A percentile compares a stretch with the other conserved stretches of the same genome.
Conservation (phyloP, 768 basidiomycete species). For the Leccinum rimulosum region DNA sequence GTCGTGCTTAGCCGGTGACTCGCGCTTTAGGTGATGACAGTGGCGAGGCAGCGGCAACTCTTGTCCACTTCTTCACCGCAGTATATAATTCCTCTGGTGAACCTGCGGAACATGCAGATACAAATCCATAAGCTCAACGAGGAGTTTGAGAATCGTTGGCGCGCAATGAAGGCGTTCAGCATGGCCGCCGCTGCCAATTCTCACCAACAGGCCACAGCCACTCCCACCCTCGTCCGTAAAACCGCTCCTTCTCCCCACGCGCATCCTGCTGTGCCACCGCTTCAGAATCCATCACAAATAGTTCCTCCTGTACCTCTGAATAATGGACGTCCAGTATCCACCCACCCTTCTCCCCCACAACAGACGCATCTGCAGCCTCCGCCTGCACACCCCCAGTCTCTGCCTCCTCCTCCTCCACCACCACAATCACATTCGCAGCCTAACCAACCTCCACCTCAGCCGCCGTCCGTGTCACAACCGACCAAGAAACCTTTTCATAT, state of each 20-base stretch:
- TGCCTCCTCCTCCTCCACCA: not conserved
- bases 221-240: constrained; percentile 2
- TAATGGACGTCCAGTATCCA: constrained; percentile 31
- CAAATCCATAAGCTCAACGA: constrained; percentile 45
- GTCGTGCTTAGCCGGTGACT: constrained; percentile 9
- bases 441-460: constrained; percentile 11
- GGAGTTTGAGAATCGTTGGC: constrained; percentile 33
- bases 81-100: constrained; percentile 35
- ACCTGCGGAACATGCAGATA: constrained; percentile 42
- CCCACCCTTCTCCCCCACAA: constrained; percentile 25
- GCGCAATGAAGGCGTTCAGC: constrained; percentile 21
- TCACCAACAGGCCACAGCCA: constrained; percentile 2
- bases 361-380: constrained; percentile 8
- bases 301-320: constrained; percentile 22
- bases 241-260: not conserved
- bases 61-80: constrained; percentile 23
- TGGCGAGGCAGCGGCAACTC: constrained; percentile 35
- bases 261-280: constrained; percentile 17
- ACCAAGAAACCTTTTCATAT: constrained; percentile 19
- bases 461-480: constrained; percentile 3
- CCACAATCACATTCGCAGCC: constrained; percentile 12
- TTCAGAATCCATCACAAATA: constrained; percentile 18
- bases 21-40: constrained; percentile 40
- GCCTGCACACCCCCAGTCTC: constrained; percentile 10
- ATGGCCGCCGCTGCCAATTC: constrained; percentile 3